phyloP scores from a whole-genome alignment of 345 rosid genomes.

The Ricinus communis region DNA sequence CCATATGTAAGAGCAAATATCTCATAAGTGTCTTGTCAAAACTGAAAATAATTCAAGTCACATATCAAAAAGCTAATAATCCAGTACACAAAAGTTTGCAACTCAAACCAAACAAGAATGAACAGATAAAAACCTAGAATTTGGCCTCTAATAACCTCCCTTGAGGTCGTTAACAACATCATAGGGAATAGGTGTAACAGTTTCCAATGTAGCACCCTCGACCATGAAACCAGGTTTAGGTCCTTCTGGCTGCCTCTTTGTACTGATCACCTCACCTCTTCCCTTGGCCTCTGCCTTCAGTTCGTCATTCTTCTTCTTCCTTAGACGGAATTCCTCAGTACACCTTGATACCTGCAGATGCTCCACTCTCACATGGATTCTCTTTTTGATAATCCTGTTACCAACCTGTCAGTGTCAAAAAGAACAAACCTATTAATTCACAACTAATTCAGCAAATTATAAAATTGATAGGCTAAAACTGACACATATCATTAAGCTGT shows the following conservation, averaged over 20 bases:
- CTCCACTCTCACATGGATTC: slow-evolving; percentile 70
- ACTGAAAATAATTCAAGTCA: slow-evolving; percentile 13
- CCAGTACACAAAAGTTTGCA: slow-evolving; percentile 1
- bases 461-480: too few relatives aligned
- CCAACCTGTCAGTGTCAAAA: slow-evolving; percentile 39
- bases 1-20: slow-evolving; percentile 8
- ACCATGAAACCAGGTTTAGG: slow-evolving; percentile 81
- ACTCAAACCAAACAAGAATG: slow-evolving; percentile 11
- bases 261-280: slow-evolving; percentile 57
- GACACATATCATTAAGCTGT: too few relatives aligned
- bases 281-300: slow-evolving; percentile 76
- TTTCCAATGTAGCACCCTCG: slow-evolving; percentile 72
- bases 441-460: too few relatives aligned
- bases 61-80: slow-evolving; percentile 8
- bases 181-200: slow-evolving; percentile 74
- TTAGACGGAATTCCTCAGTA: slow-evolving; percentile 53
- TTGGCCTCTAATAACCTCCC: slow-evolving; percentile 55
- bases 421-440: not conserved
- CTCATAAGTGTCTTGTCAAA: slow-evolving; percentile 19
- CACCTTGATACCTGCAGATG: slow-evolving; percentile 71
- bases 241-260: slow-evolving; percentile 72
- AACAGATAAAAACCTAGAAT: not conserved
- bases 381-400: slow-evolving; percentile 60
- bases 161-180: slow-evolving; percentile 79
- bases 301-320: slow-evolving; percentile 59